Percentiles rank a stretch among this genome's conserved stretches.
phyloP scores from a whole-genome alignment of 257 asterid genomes.

The Solanum rostratum region DNA sequence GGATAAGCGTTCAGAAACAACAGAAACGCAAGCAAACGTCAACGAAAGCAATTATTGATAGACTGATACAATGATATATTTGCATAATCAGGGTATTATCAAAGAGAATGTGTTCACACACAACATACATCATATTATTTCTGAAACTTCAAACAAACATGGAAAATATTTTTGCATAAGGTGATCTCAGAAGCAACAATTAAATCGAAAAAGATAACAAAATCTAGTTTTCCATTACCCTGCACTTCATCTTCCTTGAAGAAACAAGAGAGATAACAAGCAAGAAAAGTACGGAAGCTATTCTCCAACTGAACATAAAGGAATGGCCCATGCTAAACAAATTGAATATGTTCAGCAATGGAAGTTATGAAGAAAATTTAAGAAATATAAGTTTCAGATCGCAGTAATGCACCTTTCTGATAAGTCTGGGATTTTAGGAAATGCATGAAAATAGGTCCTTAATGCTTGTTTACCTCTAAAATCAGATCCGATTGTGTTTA shows the following conservation, averaged over 20 bases:
- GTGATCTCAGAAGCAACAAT: neutral
- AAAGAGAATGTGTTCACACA: neutral
- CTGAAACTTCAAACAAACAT: neutral
- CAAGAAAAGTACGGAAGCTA: neutral
- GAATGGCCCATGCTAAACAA: neutral
- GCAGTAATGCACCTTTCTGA: neutral
- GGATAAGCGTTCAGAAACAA: neutral
- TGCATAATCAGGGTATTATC: neutral
- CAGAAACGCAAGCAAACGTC: neutral
- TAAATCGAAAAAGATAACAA: neutral
- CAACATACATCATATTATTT: neutral
- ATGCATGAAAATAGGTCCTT: no score
- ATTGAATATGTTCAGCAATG: neutral
- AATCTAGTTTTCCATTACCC: neutral
- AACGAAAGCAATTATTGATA: neutral
- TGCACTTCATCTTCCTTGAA: neutral
- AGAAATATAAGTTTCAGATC: neutral
- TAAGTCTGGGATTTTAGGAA: no score
- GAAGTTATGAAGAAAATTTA: neutral
- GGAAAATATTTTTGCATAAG: neutral
- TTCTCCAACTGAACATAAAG: neutral
- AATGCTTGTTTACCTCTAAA: no score
- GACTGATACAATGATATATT: neutral
- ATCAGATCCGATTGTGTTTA: no score
- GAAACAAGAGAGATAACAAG: neutral